These are phyloP conservation scores for Arthrobotrys conoides DNA, from an alignment of 2,329 filamentous ascomycete genomes.

Conservation along the genomic window DNA sequence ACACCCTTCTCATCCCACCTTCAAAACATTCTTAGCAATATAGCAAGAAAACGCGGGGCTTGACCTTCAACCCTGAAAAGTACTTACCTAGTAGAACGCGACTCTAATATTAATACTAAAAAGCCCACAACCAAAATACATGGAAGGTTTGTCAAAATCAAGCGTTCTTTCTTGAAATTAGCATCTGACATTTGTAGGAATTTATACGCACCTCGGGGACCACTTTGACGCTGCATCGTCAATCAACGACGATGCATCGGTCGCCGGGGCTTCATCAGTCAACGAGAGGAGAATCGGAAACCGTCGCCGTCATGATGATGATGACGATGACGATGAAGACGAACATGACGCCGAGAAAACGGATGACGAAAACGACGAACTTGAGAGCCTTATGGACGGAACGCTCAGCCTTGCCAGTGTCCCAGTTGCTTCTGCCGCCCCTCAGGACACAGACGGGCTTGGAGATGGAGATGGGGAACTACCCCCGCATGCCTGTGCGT, in stretches of 20 bases:
- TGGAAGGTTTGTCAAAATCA: conserved; percentile 29
- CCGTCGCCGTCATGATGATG: conserved; percentile 82
- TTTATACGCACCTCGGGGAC: conserved; percentile 57
- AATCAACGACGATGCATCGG: conserved; percentile 74
- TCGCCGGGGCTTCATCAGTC: conserved; percentile 69
- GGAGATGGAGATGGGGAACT: conserved; percentile 81
- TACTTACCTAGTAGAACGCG: neutral
- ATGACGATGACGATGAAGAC: conserved; percentile 86
- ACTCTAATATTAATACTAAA: neutral
- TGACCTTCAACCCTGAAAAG: neutral
- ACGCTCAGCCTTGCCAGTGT: conserved; percentile 82
- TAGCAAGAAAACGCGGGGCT: neutral
- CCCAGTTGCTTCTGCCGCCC: conserved; percentile 77
- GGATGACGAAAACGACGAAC: conserved; percentile 70
- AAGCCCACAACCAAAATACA: neutral
- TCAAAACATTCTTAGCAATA: conserved; percentile 3
- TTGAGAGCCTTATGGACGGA: conserved; percentile 64
- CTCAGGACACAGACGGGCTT: conserved; percentile 68
- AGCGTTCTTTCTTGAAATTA: neutral
- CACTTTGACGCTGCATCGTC: conserved; percentile 63
- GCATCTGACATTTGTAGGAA: conserved; percentile 64
- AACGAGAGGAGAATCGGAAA: conserved; percentile 61
- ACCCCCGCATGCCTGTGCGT: conserved; percentile 95
- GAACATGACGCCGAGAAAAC: conserved; percentile 89
- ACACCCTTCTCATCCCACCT: conserved; percentile 11